Evolutionary conservation across 352 stramenopile genomes (phyloP).

Genomic region (Phytophthora litchii): DNA sequence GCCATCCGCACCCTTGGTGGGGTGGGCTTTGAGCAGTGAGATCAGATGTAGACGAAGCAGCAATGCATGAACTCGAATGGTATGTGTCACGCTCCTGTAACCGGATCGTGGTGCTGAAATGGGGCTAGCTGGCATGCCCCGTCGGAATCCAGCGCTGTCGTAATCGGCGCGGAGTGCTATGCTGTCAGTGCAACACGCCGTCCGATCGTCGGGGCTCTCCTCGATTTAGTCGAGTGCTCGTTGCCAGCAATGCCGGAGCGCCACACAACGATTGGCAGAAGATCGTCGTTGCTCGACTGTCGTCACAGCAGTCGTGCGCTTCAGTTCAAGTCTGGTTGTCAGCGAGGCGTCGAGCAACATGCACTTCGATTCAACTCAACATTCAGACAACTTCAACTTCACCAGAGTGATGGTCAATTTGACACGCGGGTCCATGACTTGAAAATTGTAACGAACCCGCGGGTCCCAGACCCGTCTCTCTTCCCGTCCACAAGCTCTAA

Average conservation of each 20-base stretch:
- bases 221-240: slow-evolving; percentile 16
- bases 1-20: slow-evolving; percentile 6
- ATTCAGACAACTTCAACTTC: slow-evolving; percentile 22
- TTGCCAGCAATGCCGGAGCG: slow-evolving; percentile 9
- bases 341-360: slow-evolving; percentile 3
- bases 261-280: slow-evolving; percentile 6
- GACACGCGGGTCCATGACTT: slow-evolving; percentile 9
- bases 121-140: neutral
- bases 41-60: slow-evolving; percentile 17
- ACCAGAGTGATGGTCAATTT: neutral
- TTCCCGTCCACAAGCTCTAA: slow-evolving; percentile 10
- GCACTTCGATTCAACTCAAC: neutral
- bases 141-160: slow-evolving; percentile 15
- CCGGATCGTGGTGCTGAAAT: neutral
- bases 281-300: slow-evolving; percentile 8
- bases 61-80: neutral
- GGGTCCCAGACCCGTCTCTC: neutral
- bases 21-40: slow-evolving; percentile 16
- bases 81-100: neutral
- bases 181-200: neutral
- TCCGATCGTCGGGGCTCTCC: slow-evolving; percentile 13
- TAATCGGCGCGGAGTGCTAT: neutral
- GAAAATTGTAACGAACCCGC: slow-evolving; percentile 9
- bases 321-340: slow-evolving; percentile 9
- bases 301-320: slow-evolving; percentile 8